These are phyloP conservation scores for Trichothecium roseum DNA, from an alignment of 2,329 filamentous ascomycete species.

Conservation along the genomic window DNA sequence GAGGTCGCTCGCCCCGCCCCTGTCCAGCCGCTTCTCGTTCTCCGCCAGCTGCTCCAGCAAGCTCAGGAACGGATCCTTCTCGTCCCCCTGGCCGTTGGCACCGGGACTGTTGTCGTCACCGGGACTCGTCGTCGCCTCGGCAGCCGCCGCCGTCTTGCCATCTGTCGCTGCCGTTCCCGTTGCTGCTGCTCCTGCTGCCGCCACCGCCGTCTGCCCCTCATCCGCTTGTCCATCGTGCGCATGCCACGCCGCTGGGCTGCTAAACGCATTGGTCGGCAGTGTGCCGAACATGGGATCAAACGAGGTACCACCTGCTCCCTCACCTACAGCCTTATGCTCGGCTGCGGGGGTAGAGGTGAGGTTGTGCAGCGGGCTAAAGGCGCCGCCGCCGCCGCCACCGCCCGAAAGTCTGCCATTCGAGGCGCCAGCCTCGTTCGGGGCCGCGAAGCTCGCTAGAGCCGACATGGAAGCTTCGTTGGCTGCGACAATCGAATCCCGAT, in stretches of 20 bases:
- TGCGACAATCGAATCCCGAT: too few species aligned
- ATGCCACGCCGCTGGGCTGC: slow-evolving; percentile 42
- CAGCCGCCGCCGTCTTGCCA: slow-evolving; percentile 3
- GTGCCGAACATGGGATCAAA: slow-evolving; percentile 53
- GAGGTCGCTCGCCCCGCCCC: slow-evolving; percentile 61
- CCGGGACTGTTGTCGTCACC: slow-evolving; percentile 39
- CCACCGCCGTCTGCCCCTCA: neutral
- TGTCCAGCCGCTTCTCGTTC: slow-evolving; percentile 53
- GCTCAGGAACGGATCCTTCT: slow-evolving; percentile 74
- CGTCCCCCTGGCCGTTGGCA: slow-evolving; percentile 40
- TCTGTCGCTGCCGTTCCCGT: too few species aligned
- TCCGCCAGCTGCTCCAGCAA: slow-evolving; percentile 74
- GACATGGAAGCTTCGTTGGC: too few species aligned
- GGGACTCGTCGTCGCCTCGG: slow-evolving; percentile 30
- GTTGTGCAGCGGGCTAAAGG: slow-evolving; percentile 33
- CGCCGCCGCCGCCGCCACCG: slow-evolving; percentile 1
- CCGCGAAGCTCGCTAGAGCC: too few species aligned
- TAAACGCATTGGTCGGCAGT: slow-evolving; percentile 40
- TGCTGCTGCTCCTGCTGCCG: slow-evolving; percentile 1
- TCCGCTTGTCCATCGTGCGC: slow-evolving; percentile 21
- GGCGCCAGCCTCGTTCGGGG: too few species aligned
- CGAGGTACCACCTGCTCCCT: slow-evolving; percentile 16
- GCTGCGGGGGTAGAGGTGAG: slow-evolving; percentile 17
- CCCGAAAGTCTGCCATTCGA: neutral
- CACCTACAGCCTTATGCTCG: slow-evolving; percentile 15